These are phyloP conservation scores for Aspergillus taichungensis DNA, from an alignment of 495 filamentous ascomycete genomes.

Conservation along the genomic window DNA sequence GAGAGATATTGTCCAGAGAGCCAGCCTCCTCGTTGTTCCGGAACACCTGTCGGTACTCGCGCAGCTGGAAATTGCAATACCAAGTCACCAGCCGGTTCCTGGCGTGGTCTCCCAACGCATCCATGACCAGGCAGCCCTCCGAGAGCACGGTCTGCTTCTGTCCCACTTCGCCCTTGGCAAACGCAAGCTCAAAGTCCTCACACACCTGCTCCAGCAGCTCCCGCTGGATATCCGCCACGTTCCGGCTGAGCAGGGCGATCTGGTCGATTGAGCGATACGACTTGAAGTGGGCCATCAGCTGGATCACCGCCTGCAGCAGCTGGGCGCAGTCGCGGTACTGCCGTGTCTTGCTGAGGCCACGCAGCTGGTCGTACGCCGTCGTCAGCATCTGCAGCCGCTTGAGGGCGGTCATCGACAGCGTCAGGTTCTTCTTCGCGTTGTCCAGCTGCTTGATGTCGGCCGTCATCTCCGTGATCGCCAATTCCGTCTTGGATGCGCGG, in stretches of 20 bases:
- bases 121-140: slow-evolving; percentile 89
- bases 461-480: slow-evolving; percentile 96
- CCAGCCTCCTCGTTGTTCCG: slow-evolving; percentile 94
- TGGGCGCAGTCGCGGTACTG: slow-evolving; percentile 97
- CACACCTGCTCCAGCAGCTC: slow-evolving; percentile 95
- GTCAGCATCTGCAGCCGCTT: slow-evolving; percentile 98
- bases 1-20: slow-evolving; percentile 91
- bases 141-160: slow-evolving; percentile 60
- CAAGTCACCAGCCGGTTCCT: slow-evolving; percentile 76
- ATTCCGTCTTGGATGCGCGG: slow-evolving; percentile 84
- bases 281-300: slow-evolving; percentile 98
- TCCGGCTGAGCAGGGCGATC: slow-evolving; percentile 86
- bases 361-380: slow-evolving; percentile 93
- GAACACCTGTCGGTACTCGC: slow-evolving; percentile 94
- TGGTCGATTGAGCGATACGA: slow-evolving; percentile 96
- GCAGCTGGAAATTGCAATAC: slow-evolving; percentile 96
- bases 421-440: slow-evolving; percentile 92
- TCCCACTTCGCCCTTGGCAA: slow-evolving; percentile 79
- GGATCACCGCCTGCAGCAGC: slow-evolving; percentile 88
- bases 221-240: slow-evolving; percentile 88
- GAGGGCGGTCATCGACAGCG: slow-evolving; percentile 93
- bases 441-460: slow-evolving; percentile 98
- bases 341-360: slow-evolving; percentile 68
- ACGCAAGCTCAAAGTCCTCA: slow-evolving; percentile 93
- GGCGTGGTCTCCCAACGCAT: slow-evolving; percentile 87